Conservation (phyloP, 2,329 filamentous ascomycete species). For the Ceratocystis cacaofunesta region DNA sequence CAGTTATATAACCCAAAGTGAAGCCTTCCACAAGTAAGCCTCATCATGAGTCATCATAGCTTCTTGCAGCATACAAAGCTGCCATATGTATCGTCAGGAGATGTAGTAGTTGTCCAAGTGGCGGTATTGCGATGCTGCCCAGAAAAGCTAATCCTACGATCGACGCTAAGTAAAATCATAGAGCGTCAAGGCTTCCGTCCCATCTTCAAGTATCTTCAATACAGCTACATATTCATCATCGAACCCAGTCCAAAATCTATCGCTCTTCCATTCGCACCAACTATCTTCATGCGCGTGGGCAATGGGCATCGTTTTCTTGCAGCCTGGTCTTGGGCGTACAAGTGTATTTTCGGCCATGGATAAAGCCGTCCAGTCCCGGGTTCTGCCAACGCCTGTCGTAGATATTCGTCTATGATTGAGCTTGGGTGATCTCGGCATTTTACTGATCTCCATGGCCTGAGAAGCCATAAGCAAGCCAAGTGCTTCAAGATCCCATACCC, state of each 20-base stretch:
- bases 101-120: too few relatives aligned
- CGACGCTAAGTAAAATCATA: neutral
- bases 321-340: neutral
- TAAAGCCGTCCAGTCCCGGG: neutral
- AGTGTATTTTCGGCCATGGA: neutral
- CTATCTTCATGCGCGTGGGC: neutral
- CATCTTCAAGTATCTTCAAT: neutral
- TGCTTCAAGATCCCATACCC: slow-evolving; percentile 57
- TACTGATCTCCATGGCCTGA: neutral
- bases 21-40: too few relatives aligned
- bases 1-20: too few relatives aligned
- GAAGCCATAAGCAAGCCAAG: slow-evolving; percentile 31
- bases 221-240: neutral
- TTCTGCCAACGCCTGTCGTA: neutral
- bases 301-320: neutral
- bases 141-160: neutral
- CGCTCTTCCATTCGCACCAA: neutral
- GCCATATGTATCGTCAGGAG: too few relatives aligned
- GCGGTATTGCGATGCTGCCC: too few relatives aligned
- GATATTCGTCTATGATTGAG: neutral
- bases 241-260: neutral
- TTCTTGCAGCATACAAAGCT: too few relatives aligned
- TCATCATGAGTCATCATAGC: too few relatives aligned
- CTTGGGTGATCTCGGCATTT: too few relatives aligned
- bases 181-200: neutral